Conservation (phyloP, 352 stramenopile species). For the Phytophthora cajani region DNA sequence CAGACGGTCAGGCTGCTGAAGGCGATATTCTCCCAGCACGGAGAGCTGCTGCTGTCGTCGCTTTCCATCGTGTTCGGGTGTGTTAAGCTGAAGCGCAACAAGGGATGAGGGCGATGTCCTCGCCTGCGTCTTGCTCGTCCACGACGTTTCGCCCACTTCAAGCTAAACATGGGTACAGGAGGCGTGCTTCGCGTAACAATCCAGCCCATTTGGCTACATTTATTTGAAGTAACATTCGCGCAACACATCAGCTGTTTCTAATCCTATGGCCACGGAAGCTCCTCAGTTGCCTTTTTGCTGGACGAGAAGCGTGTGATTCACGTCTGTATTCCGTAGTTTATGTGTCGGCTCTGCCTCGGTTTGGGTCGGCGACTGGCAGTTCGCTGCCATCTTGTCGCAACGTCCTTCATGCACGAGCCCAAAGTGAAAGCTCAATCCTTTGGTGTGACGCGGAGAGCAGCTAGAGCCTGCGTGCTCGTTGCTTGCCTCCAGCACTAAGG, state of each 20-base stretch:
- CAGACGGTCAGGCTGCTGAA: constrained; percentile 85
- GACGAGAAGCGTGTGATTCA: not conserved
- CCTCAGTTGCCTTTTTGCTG: not conserved
- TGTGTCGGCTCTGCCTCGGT: constrained; percentile 38
- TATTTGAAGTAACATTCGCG: not conserved
- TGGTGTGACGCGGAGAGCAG: constrained; percentile 14
- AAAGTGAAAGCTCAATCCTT: constrained; percentile 41
- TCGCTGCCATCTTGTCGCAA: constrained; percentile 27
- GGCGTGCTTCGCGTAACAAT: not conserved
- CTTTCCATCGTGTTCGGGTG: constrained; percentile 24
- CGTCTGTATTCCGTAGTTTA: not conserved
- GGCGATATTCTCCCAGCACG: constrained; percentile 75
- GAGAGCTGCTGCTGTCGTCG: constrained; percentile 17
- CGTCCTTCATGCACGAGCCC: constrained; percentile 40
- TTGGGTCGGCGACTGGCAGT: constrained; percentile 37
- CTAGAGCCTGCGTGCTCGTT: constrained; percentile 4
- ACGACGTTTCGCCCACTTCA: constrained; percentile 2
- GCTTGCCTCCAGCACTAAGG: constrained; percentile 17
- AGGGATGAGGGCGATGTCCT: not conserved
- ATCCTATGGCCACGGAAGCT: constrained; percentile 1
- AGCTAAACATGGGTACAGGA: not conserved
- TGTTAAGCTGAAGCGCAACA: not conserved
- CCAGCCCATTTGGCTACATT: not conserved
- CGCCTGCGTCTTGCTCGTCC: constrained; percentile 1
- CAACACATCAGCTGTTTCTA: not conserved